phyloP scores from a whole-genome alignment of 2,329 filamentous ascomycete species.

The Periconia sp. region DNA sequence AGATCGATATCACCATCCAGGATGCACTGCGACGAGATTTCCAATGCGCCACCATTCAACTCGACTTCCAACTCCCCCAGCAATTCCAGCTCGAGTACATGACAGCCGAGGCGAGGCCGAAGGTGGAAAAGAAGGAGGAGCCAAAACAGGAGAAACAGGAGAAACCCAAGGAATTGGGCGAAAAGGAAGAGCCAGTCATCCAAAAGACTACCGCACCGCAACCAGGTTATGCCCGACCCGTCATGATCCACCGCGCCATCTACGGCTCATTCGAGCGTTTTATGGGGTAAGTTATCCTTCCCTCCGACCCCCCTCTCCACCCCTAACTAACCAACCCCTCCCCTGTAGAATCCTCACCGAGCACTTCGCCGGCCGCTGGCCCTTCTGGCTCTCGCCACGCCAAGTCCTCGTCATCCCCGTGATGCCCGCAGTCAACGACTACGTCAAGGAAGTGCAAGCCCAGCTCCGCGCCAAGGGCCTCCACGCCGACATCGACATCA shows the following conservation, averaged over 20 bases:
- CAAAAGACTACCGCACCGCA: constrained; percentile 31
- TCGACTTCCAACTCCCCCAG: constrained; percentile 82
- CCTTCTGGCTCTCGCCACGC: constrained; percentile 83
- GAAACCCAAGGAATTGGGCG: constrained; percentile 17
- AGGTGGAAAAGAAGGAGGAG: constrained; percentile 40
- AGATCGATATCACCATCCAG: constrained; percentile 95
- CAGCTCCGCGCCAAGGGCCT: constrained; percentile 69
- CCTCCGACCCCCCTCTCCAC: neutral
- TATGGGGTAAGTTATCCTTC: constrained; percentile 53
- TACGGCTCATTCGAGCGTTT: constrained; percentile 70
- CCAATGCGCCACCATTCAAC: constrained; percentile 92
- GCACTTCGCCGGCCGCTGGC: constrained; percentile 86
- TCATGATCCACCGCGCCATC: constrained; percentile 86
- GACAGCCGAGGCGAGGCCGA: constrained; percentile 62
- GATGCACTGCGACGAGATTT: constrained; percentile 83
- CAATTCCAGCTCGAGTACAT: constrained; percentile 89
- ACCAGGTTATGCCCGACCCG: constrained; percentile 69
- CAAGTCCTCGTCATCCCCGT: constrained; percentile 80
- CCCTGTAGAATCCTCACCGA: constrained; percentile 66
- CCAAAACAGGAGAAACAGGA: constrained; percentile 36
- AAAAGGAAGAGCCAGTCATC: constrained; percentile 27
- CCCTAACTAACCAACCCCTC: constrained; percentile 12
- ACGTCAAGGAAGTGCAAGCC: constrained; percentile 71
- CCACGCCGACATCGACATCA: constrained; percentile 71
- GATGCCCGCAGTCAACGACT: constrained; percentile 70